Conservation (phyloP, 371 early-diverging fungal genomes). For the Syncephalastrum monosporum region DNA sequence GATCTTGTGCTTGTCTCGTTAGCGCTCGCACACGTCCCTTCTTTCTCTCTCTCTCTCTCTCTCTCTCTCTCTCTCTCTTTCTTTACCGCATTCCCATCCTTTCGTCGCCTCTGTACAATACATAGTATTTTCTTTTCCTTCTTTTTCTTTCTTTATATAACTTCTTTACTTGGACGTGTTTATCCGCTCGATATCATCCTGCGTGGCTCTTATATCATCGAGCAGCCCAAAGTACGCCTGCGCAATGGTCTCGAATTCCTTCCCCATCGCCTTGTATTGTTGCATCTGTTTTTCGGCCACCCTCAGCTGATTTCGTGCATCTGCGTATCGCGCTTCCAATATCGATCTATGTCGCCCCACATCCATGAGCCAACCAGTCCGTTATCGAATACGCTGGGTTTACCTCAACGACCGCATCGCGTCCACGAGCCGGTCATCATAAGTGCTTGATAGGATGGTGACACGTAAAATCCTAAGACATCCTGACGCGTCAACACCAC, state of each 20-base stretch:
- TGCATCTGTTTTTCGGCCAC: constrained; percentile 11
- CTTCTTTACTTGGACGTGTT: too few species aligned
- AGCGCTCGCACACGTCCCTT: too few species aligned
- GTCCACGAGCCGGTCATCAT: constrained; percentile 6
- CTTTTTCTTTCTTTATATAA: too few species aligned
- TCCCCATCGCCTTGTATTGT: constrained; percentile 13
- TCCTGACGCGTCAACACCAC: background rate
- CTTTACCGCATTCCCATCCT: too few species aligned
- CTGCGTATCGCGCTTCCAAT: constrained; percentile 8
- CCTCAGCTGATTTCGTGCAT: constrained; percentile 9
- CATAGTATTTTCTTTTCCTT: too few species aligned
- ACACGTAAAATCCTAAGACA: constrained; percentile 13
- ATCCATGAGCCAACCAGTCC: background rate
- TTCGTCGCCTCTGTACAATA: too few species aligned
- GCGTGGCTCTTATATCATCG: constrained; percentile 14
- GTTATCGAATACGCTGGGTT: background rate
- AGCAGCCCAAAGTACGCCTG: constrained; percentile 12
- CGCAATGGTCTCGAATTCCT: constrained; percentile 29
- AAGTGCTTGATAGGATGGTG: constrained; percentile 7
- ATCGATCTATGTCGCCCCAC: constrained; percentile 4
- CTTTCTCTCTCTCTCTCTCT: too few species aligned
- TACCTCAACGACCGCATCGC: constrained; percentile 16
- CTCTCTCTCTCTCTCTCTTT: too few species aligned
- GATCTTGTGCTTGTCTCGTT: too few species aligned
- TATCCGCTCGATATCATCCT: constrained; percentile 17